Base-by-base conservation (phyloP, 768 basidiomycete species). In the Cubamyces sp. region DNA sequence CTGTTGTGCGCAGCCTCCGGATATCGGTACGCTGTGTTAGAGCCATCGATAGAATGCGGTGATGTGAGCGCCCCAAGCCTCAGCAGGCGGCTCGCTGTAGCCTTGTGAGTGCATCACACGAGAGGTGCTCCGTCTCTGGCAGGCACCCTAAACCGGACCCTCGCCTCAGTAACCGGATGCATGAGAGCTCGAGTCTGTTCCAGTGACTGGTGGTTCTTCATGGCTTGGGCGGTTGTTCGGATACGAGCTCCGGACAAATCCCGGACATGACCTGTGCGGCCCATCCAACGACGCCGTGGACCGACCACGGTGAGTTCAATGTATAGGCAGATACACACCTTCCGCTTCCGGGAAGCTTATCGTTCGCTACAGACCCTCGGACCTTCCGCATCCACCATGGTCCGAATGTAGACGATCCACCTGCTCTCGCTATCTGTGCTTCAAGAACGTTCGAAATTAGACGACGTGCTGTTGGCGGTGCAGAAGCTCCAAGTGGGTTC, bases 401-500 rank as follows among this genome's bases (percentile, higher is more conserved):
- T 49, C 57, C 62, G 62, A 41, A 57, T 54, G 47, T 37, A 42
- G 53, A 45, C 26, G 57, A 55, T 63, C 57, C 57, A 64, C 57
- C 51, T 28, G 48, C 43, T 21, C 41, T 19, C 23, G 53, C 60
- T 54, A 48, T 51, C 49, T 48, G 51, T 5, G 28, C 57, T 59
- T 49, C 62, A 64, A 30, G 62, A 59, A 64, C 53, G 42, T 64
- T 64, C 62, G 18, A 57, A 45, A 15, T 43, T 7, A 14, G 37
- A 30, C 50, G 34, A 49, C 57, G 57, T 51, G 56, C 48, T 21
- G 56, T 34, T 41, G 47, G 45, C 57, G 8, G 41, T 59, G 49
- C 57, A 45, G 26, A 12, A 42, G 49, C n/a, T 51, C 19, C 41
- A 12, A 16, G 37, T 11, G 48, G 28, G 51, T 26, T 37, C 14